Base-by-base conservation (phyloP, 495 filamentous ascomycete species). In the Penicillium herquei region DNA sequence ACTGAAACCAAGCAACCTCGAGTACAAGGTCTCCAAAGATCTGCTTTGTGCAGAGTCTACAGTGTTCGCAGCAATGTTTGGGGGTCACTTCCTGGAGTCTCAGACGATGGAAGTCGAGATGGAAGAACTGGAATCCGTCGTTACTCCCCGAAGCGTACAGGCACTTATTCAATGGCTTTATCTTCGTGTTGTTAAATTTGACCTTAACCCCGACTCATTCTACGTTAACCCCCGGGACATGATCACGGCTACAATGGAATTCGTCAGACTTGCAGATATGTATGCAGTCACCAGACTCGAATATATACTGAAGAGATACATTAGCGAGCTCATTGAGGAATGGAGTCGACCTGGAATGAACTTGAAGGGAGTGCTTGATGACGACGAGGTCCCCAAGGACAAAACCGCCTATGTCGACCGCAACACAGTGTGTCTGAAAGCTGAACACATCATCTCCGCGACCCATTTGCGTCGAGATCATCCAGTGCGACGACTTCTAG, bases 161-260 rank as follows among this genome's bases (percentile, higher is more conserved):
- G 55, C 62, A 44, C 54, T 71, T 5, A 33, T 68, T 12, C 64
- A 71, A 58, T 71, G 62, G 68, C 31, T 71, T 9, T 69, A 59
- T 47, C 59, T 56, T 12, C 37, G 65, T 7, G 26, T 32, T 31
- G 39, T 69, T 39, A 51, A 55, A 17, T 68, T 65, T 34, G 46
- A 54, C 18, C 37, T 64, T 26, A 39, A 34, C n/a, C n/a, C n/a
- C n/a, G n/a, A n/a, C n/a, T n/a, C n/a, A n/a, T n/a, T n/a, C n/a
- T n/a, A n/a, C n/a, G n/a, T n/a, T n/a, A n/a, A 9, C 48, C 55
- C 44, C 31, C 48, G 43, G 12, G 52, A 58, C 8, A 34, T 51
- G 39, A 65, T 67, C 33, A 58, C 64, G 14, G 57, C 56, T 33
- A 39, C 64, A 8, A 65, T 69, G 47, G 64, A 67, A 51, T 57